phyloP scores from a whole-genome alignment of 139 green algal species.

The Chlamydomonas schloesseri region DNA sequence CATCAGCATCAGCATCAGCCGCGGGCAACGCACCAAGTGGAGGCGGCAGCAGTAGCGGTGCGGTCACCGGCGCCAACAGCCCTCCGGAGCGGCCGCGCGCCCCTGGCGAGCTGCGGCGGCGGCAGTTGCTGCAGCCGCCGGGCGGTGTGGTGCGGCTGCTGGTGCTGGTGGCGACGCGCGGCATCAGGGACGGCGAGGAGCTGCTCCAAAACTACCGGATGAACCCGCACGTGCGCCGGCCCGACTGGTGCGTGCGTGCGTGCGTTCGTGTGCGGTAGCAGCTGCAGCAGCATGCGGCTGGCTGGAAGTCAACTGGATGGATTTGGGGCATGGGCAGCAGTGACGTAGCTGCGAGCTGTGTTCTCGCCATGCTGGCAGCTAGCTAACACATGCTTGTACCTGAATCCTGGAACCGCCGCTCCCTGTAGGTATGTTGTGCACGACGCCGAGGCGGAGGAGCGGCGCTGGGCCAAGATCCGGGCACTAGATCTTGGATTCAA shows the following conservation, averaged over 20 bases:
- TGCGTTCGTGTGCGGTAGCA: neutral
- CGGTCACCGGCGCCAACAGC: too few species aligned
- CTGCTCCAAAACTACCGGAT: constrained; percentile 58
- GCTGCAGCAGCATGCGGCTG: neutral
- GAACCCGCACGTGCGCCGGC: constrained; percentile 44
- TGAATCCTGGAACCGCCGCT: neutral
- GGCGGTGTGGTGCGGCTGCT: constrained; percentile 40
- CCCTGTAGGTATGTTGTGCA: constrained; percentile 41
- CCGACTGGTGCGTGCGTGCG: constrained; percentile 45
- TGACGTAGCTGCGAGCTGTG: too few species aligned
- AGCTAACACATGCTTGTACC: neutral
- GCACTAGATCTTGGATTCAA: constrained; percentile 23
- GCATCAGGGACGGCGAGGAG: constrained; percentile 35
- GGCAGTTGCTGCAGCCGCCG: neutral
- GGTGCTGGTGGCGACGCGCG: constrained; percentile 17
- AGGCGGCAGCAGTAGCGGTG: too few species aligned
- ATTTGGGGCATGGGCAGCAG: too few species aligned
- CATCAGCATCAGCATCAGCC: neutral
- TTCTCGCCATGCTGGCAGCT: too few species aligned
- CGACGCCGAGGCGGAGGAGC: constrained; percentile 40
- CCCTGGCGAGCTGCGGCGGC: neutral
- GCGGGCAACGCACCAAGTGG: neutral
- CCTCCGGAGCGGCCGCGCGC: too few species aligned
- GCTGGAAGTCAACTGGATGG: too few species aligned
- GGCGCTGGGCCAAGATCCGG: constrained; percentile 32